Evolutionary conservation across 352 stramenopile genomes (phyloP), one percentile per base, ranked within the genome.

Genomic region (Globisporangium parvum): DNA sequence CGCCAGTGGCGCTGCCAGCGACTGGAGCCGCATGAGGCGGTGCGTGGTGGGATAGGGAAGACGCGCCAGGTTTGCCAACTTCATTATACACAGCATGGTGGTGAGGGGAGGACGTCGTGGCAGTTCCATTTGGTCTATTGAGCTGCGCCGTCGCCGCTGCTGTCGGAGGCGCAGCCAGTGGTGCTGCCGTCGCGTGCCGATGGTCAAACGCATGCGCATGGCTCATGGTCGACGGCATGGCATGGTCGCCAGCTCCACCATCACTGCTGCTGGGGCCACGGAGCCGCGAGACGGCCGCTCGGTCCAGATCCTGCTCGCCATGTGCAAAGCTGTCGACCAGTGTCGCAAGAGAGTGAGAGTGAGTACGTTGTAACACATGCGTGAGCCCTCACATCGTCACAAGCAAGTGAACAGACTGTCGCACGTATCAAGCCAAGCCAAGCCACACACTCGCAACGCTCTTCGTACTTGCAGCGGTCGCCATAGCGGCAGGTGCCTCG

Each of bases 391-490:
- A 47, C 41, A 47, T 12, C 9, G 10, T 24, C 41, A 9, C 15
- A 24, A 35, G 14, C 45, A 14, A 45, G 18, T 20, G 6, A 45
- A 45, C 18, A 45, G 5, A 10, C 2, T n/a, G 18, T 1, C 39
- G 21, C 1, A 6, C 14, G 5, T n/a, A n/a, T n/a, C n/a, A n/a
- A n/a, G n/a, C 14, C 18, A 50, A 6, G 31, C 21, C 21, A 31
- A n/a, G n/a, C 14, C 12, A 3, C 20, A 50, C 12, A 35, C n/a
- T n/a, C n/a, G n/a, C 20, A 70, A 65, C 59, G 37, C 53, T 26
- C 49, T 65, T 67, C 66, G 59, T 81, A 93, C 80, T 73, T 92
- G 80, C 84, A 94, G 41, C 84, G 86, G 70, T 88, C 81, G 54
- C 84, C 84, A 72, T 80, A 94, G 53, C 81, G 80, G 60, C 84